Conservation (phyloP, 148 eudicot species). For the Tetragonia tetragonoides region DNA sequence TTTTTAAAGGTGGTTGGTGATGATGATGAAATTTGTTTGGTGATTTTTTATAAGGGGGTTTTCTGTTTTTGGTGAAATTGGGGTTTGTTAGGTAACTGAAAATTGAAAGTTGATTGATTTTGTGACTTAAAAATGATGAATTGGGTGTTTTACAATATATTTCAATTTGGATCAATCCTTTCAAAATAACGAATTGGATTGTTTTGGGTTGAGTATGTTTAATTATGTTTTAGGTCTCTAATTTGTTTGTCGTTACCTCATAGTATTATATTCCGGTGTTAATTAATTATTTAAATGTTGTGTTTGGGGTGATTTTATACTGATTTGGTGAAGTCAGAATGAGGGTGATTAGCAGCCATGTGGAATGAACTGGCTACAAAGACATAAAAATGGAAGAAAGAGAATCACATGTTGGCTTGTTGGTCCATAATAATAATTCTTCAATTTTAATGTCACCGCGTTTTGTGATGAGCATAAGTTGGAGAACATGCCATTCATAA, state of each 20-base stretch:
- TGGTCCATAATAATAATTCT: conserved; percentile 4
- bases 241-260: neutral
- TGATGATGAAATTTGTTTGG: conserved; percentile 6
- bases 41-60: neutral
- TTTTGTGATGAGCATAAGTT: neutral
- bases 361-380: conserved; percentile 21
- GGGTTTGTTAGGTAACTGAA: neutral
- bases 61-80: neutral
- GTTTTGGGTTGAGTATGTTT: too few relatives aligned
- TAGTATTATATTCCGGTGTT: neutral
- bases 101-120: neutral
- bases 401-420: conserved; percentile 16
- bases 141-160: neutral
- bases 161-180: conserved; percentile 1
- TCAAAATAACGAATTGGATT: neutral
- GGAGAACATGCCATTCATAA: conserved; percentile 6
- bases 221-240: too few relatives aligned
- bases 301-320: neutral
- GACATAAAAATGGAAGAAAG: neutral
- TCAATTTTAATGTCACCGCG: neutral
- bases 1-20: neutral
- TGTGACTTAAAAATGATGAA: neutral
- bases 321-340: conserved; percentile 23
- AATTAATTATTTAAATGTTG: neutral
- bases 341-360: conserved; percentile 18